Evolutionary conservation across 2,329 filamentous ascomycete species (phyloP).

Genomic region (Diplocarpon mali): DNA sequence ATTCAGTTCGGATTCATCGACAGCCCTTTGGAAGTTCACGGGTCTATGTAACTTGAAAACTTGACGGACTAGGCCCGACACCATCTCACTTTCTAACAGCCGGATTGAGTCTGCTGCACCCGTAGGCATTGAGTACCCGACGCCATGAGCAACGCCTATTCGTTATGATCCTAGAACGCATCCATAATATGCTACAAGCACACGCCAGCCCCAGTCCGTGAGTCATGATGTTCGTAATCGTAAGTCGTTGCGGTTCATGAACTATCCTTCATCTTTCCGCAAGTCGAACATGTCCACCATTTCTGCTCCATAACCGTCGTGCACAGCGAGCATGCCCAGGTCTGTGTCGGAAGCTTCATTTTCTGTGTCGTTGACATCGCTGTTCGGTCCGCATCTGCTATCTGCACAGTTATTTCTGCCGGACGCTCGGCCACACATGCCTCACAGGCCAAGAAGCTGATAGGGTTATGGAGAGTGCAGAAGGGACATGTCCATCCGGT

Average conservation of each 20-base stretch:
- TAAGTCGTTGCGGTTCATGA: conserved; percentile 25
- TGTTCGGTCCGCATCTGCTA: conserved; percentile 11
- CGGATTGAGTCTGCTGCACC: too few species aligned
- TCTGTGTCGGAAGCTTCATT: conserved; percentile 10
- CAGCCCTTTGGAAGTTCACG: background rate
- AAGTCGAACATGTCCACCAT: conserved; percentile 47
- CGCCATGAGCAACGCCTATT: too few species aligned
- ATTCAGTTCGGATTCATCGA: background rate
- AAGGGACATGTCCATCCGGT: conserved; percentile 45
- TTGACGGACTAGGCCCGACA: too few species aligned
- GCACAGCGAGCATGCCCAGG: conserved; percentile 43
- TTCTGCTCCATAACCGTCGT: conserved; percentile 39
- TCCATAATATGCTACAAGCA: background rate
- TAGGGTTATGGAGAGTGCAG: conserved; percentile 47
- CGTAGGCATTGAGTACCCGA: too few species aligned
- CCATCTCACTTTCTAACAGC: background rate
- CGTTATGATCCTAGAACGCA: too few species aligned
- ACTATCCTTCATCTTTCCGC: conserved; percentile 42
- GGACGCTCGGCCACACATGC: conserved; percentile 40
- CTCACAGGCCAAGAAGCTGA: conserved; percentile 41
- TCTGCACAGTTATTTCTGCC: conserved; percentile 22
- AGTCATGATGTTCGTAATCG: background rate
- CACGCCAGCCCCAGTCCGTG: background rate
- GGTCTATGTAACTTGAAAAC: background rate
- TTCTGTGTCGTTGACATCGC: conserved; percentile 7